Base-by-base conservation (phyloP, 2,329 filamentous ascomycete genomes). In the Ascochyta pisi region DNA sequence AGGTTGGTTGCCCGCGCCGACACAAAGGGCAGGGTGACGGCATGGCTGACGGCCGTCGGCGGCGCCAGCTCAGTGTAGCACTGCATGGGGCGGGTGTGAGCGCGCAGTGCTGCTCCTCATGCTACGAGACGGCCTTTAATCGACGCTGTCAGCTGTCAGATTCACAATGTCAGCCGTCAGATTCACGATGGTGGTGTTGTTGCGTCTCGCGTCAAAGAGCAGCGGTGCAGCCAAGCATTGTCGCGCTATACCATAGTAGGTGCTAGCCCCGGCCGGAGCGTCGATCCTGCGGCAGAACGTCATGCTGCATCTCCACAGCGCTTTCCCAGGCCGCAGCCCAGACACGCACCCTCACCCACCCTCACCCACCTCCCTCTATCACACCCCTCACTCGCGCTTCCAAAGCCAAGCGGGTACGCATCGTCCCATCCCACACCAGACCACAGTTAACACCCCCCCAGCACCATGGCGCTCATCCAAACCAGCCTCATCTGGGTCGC, bases 51-150 rank as follows among this genome's bases (percentile, higher is more conserved):
- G 75, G 93, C 93, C 75, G 93, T 96, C 50, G 95, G 93, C 81
- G 94, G 90, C 76, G 92, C 88, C 76, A 99, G 84, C 83, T 99
- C 95, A 73, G 92, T 93, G 80, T 98, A 98, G 83, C 92, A 96
- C 86, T 98, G 94, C 94, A 98, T 98, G 70, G 54, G 39, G 27
- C 22, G 35, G 31, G 23, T 40, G 42, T 37, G 35, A 42, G 33
- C 12, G 27, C 22, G 15, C 40, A 19, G 40, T 15, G 37, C 37
- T 41, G 31, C 48, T 38, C 39, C 15, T 43, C 39, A 43, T 44
- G 31, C 48, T 24, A 38, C 46, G 29, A 31, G 29, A 31, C 29
- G 29, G 29, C 29, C 29, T 31, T 29, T 10, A 13, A 31, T 31
- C 12, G 29, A 35, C 33, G 29, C 29, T 33, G 29, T 33, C 19